These are phyloP conservation scores for Metschnikowia amazonensis DNA, from an alignment of 805 yeast species.

Conservation along the genomic window DNA sequence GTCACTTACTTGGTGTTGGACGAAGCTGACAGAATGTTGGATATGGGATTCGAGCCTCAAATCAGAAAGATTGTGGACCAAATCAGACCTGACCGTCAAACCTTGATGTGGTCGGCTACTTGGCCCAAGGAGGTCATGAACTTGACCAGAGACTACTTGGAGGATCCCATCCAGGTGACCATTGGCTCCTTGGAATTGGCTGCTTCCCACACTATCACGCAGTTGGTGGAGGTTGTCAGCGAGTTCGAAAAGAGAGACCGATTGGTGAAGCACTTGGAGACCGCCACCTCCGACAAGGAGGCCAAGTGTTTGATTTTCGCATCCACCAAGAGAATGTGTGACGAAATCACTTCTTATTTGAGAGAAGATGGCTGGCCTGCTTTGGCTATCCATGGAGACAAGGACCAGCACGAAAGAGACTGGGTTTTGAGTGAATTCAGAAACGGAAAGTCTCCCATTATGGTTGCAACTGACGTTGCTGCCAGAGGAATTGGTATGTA, in stretches of 20 bases:
- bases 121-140: slow-evolving; percentile 99
- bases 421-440: slow-evolving; percentile 95
- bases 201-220: slow-evolving; percentile 95
- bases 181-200: slow-evolving; percentile 93
- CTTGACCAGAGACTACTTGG: slow-evolving; percentile 85
- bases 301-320: slow-evolving; percentile 86
- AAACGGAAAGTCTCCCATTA: slow-evolving; percentile 87
- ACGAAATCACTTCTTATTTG: slow-evolving; percentile 84
- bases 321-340: slow-evolving; percentile 98
- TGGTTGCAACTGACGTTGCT: slow-evolving; percentile 99
- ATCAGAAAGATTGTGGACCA: slow-evolving; percentile 96
- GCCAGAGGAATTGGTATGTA: slow-evolving; percentile 99
- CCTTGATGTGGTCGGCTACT: slow-evolving; percentile 99
- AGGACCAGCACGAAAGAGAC: slow-evolving; percentile 96
- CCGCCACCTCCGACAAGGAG: slow-evolving; percentile 64
- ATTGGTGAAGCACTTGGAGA: slow-evolving; percentile 75
- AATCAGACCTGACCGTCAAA: slow-evolving; percentile 99
- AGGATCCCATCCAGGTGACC: slow-evolving; percentile 93
- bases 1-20: slow-evolving; percentile 96
- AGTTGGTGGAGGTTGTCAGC: slow-evolving; percentile 83
- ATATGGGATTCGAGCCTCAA: slow-evolving; percentile 99
- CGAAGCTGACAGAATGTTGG: slow-evolving; percentile 99
- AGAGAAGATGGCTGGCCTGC: slow-evolving; percentile 99
- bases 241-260: slow-evolving; percentile 95
- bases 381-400: slow-evolving; percentile 97